A percentile compares a stretch with the other conserved stretches of the same genome.
Conservation (phyloP, 2,329 filamentous ascomycete species). For the Botrytis squamosa region DNA sequence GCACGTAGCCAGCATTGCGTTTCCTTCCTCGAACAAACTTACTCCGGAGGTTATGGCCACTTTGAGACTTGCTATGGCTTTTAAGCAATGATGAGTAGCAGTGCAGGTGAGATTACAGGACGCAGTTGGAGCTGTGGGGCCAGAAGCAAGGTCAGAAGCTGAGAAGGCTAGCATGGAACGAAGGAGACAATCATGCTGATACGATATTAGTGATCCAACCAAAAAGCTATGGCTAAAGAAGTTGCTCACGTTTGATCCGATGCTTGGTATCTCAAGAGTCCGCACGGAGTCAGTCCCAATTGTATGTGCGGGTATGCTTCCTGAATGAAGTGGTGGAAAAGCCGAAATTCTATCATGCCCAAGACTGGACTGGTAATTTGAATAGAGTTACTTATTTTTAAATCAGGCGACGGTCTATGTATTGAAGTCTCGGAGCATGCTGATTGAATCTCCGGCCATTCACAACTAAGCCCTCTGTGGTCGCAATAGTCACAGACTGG, state of each 20-base stretch:
- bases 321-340: neutral
- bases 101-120: neutral
- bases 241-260: neutral
- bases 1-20: neutral
- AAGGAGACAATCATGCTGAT: neutral
- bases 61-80: neutral
- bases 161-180: neutral
- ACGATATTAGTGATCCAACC: neutral
- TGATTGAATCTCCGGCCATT: neutral
- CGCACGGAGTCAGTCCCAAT: neutral
- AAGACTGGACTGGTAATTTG: neutral
- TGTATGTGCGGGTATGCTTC: neutral
- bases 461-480: neutral
- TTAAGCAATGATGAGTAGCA: neutral
- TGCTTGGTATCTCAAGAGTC: neutral
- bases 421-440: neutral
- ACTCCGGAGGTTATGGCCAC: neutral
- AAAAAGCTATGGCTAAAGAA: fast-evolving
- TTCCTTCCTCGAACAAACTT: neutral
- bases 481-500: neutral
- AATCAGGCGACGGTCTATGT: neutral
- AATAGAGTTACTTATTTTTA: too few relatives aligned
- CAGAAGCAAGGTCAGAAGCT: neutral
- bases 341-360: neutral
- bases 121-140: neutral